Conservation (phyloP, 441 rosid genomes). For the Capsella rubella region DNA sequence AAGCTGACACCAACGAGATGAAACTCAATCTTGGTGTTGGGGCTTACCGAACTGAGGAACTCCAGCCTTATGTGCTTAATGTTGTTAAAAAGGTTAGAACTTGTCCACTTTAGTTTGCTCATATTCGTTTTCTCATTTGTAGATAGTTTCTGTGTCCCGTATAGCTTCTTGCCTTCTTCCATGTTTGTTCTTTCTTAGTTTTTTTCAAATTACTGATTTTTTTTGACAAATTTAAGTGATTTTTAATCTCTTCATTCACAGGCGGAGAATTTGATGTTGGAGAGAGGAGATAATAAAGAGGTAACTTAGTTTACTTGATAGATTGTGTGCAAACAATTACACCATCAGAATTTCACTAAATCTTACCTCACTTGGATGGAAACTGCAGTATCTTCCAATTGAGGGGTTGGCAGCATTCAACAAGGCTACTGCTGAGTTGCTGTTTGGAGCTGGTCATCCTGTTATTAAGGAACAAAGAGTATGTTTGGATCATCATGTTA, state of each 20-base stretch:
- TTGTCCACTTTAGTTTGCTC: not conserved
- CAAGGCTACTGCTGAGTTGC: slow-evolving; percentile 88
- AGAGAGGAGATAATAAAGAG: slow-evolving; percentile 95
- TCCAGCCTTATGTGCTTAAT: slow-evolving; percentile 92
- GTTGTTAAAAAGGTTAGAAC: slow-evolving; percentile 88
- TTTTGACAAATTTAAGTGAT: slow-evolving; percentile 3
- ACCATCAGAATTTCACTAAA: not conserved
- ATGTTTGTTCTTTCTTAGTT: not conserved
- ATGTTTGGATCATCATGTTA: slow-evolving; percentile 39
- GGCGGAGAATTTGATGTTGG: slow-evolving; percentile 92
- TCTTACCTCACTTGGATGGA: slow-evolving; percentile 9
- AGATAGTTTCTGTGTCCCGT: not conserved
- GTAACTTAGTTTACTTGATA: slow-evolving; percentile 49
- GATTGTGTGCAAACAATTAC: not conserved
- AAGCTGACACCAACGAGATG: slow-evolving; percentile 72
- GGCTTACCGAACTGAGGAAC: slow-evolving; percentile 92
- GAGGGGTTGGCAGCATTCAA: slow-evolving; percentile 95
- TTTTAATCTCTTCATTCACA: slow-evolving; percentile 39
- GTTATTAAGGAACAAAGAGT: slow-evolving; percentile 78
- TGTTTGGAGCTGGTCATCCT: slow-evolving; percentile 82
- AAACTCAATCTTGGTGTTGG: slow-evolving; percentile 99
- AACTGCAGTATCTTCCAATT: slow-evolving; percentile 90
- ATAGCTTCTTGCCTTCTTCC: slow-evolving; percentile 13
- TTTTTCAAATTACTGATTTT: slow-evolving; percentile 3
- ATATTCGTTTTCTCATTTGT: not conserved